phyloP scores from a whole-genome alignment of 495 filamentous ascomycete species.

The Aspergillus incahuasiensis region DNA sequence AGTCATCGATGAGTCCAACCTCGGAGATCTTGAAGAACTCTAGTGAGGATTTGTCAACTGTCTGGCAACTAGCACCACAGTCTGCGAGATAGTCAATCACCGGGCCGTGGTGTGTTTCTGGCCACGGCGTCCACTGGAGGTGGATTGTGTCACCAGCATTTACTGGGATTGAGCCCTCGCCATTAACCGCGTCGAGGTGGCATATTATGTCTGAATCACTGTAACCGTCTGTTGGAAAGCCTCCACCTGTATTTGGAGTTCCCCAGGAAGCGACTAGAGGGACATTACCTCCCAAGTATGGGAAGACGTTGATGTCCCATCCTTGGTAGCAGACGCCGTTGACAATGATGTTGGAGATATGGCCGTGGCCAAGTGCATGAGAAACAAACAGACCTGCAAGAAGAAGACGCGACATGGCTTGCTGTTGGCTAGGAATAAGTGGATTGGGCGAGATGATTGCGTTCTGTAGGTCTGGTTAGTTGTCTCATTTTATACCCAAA shows the following conservation, averaged over 20 bases:
- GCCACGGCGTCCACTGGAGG: slow-evolving; percentile 58
- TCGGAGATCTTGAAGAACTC: slow-evolving; percentile 72
- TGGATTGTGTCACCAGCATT: slow-evolving; percentile 45
- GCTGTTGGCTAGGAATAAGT: background rate
- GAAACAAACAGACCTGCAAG: slow-evolving; percentile 17
- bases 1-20: slow-evolving; percentile 47
- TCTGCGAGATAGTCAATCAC: slow-evolving; percentile 64
- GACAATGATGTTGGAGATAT: slow-evolving; percentile 47
- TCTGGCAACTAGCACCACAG: slow-evolving; percentile 56
- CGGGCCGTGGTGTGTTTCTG: slow-evolving; percentile 56
- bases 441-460: background rate
- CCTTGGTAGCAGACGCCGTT: slow-evolving; percentile 42
- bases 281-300: slow-evolving; percentile 20
- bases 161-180: slow-evolving; percentile 41
- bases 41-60: slow-evolving; percentile 52
- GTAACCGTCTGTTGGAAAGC: slow-evolving; percentile 45
- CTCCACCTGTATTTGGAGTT: slow-evolving; percentile 30
- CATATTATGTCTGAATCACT: slow-evolving; percentile 56
- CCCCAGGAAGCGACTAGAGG: slow-evolving; percentile 46
- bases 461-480: background rate
- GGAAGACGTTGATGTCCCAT: slow-evolving; percentile 22
- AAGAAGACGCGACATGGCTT: background rate
- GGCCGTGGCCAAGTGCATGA: slow-evolving; percentile 41
- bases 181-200: slow-evolving; percentile 50
- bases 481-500: background rate